A percentile compares a stretch with the other conserved stretches of the same genome.
Conservation (phyloP, 1,284 basidiomycete genomes). For the Singerocomus inundabilis region DNA sequence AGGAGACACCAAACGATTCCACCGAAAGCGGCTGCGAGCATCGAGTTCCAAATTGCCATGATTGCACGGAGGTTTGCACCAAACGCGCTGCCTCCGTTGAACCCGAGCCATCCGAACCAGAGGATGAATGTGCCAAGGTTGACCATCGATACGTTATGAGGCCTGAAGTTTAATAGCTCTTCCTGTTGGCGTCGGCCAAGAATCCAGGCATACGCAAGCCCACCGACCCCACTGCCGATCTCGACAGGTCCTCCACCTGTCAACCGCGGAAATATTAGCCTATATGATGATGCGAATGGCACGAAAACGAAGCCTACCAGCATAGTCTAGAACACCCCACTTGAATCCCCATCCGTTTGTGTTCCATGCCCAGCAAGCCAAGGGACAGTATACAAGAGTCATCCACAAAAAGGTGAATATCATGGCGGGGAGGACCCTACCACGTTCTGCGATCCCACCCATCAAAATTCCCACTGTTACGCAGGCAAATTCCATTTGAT, state of each 20-base stretch:
- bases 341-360: conserved; percentile 84
- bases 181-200: conserved; percentile 74
- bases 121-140: conserved; percentile 86
- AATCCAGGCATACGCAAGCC: conserved; percentile 87
- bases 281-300: neutral
- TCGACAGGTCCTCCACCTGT: conserved; percentile 89
- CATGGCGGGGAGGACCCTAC: conserved; percentile 84
- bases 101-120: conserved; percentile 85
- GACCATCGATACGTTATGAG: conserved; percentile 90
- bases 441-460: conserved; percentile 86
- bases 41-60: conserved; percentile 87
- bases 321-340: conserved; percentile 89
- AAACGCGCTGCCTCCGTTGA: conserved; percentile 79
- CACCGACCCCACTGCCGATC: conserved; percentile 85
- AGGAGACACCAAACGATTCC: conserved; percentile 89
- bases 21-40: conserved; percentile 73
- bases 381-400: conserved; percentile 80
- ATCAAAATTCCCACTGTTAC: conserved; percentile 76
- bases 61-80: conserved; percentile 89
- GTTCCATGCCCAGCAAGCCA: conserved; percentile 79
- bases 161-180: conserved; percentile 85
- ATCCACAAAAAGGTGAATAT: conserved; percentile 87
- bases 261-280: neutral
- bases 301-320: conserved; percentile 41
- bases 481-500: conserved; percentile 86